These are phyloP conservation scores for Sporothrix variecibatus DNA, from an alignment of 2,329 filamentous ascomycete species.

Conservation along the genomic window DNA sequence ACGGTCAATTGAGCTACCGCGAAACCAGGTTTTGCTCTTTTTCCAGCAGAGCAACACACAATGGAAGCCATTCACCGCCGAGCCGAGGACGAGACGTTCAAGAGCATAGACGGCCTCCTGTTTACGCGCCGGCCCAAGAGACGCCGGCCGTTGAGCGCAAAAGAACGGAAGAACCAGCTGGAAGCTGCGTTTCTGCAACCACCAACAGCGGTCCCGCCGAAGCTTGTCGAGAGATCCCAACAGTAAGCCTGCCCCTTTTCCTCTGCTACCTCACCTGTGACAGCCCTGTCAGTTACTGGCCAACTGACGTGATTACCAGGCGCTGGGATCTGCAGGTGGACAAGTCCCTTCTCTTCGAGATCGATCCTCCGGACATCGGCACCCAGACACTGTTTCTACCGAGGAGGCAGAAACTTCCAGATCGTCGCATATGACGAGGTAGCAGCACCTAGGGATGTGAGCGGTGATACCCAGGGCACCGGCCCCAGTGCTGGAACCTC, in stretches of 20 bases:
- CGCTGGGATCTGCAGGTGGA: slow-evolving; percentile 81
- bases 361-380: slow-evolving; percentile 88
- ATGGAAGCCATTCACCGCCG: slow-evolving; percentile 27
- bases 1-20: neutral
- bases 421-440: slow-evolving; percentile 95
- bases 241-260: slow-evolving; percentile 51
- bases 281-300: neutral
- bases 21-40: neutral
- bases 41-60: neutral
- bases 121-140: slow-evolving; percentile 26
- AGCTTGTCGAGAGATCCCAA: slow-evolving; percentile 88
- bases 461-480: slow-evolving; percentile 91
- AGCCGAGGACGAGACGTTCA: slow-evolving; percentile 16
- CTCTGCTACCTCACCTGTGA: neutral
- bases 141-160: slow-evolving; percentile 29
- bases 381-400: slow-evolving; percentile 93
- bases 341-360: slow-evolving; percentile 79
- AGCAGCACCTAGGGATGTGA: slow-evolving; percentile 83
- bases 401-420: slow-evolving; percentile 87
- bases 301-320: slow-evolving; percentile 29
- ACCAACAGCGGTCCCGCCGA: slow-evolving; percentile 73
- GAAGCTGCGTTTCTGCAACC: slow-evolving; percentile 79
- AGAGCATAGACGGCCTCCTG: slow-evolving; percentile 27
- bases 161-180: slow-evolving; percentile 68
- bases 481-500: slow-evolving; percentile 62